These are phyloP conservation scores for Euphrasia confusa DNA, from an alignment of 257 asterid species.

Conservation along the genomic window DNA sequence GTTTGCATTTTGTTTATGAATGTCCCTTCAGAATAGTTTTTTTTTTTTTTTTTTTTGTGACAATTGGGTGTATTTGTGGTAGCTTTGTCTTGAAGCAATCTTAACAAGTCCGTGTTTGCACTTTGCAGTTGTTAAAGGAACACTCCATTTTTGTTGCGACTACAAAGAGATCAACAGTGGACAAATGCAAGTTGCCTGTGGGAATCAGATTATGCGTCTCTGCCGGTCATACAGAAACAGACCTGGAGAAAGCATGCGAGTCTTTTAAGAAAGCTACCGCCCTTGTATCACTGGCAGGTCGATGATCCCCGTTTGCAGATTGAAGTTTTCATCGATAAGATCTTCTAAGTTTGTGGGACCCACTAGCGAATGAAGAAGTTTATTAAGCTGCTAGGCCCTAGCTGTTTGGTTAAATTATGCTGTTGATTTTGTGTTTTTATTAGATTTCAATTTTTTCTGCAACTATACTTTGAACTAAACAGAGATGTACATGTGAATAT, in stretches of 20 bases:
- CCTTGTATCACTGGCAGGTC: constrained; percentile 29
- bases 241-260: constrained; percentile 26
- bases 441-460: too few species aligned
- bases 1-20: too few species aligned
- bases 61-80: not conserved
- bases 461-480: too few species aligned
- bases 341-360: too few species aligned
- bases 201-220: constrained; percentile 63
- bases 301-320: constrained; percentile 19
- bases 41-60: too few species aligned
- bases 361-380: too few species aligned
- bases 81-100: not conserved
- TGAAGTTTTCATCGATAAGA: not conserved
- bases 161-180: constrained; percentile 67
- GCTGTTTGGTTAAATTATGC: too few species aligned
- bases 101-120: not conserved
- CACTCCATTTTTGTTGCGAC: constrained; percentile 58
- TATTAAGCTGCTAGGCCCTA: too few species aligned
- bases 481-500: too few species aligned
- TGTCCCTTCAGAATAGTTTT: too few species aligned
- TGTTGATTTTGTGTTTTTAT: too few species aligned
- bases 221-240: constrained; percentile 71
- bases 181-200: constrained; percentile 69
- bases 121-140: constrained; percentile 64
- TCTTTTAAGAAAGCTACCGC: constrained; percentile 53